A percentile compares a stretch with the other conserved stretches of the same genome.
These are phyloP conservation scores for Lipomyces japonicus DNA, from an alignment of 805 yeast species.

Conservation along the genomic window DNA sequence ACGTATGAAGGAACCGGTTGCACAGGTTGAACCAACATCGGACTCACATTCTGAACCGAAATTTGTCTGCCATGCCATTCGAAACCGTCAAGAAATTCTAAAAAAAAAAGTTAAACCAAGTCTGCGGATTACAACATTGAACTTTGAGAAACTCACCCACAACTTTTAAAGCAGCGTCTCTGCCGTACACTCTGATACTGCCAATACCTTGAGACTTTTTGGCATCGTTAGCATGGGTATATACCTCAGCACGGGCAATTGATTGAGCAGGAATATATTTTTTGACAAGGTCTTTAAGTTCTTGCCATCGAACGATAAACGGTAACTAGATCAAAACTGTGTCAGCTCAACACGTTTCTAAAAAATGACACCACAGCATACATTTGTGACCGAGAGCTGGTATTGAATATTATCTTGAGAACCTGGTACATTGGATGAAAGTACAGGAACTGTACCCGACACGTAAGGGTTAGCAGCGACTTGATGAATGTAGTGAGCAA, in stretches of 20 bases:
- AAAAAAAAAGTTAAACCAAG: background rate
- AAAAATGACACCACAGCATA: background rate
- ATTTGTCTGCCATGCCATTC: slow-evolving; percentile 24
- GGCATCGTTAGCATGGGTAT: slow-evolving; percentile 10
- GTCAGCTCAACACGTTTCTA: background rate
- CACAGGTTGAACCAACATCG: too few species aligned
- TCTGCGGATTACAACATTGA: background rate
- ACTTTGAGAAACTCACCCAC: slow-evolving; percentile 7
- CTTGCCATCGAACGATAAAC: slow-evolving; percentile 29
- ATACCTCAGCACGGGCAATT: slow-evolving; percentile 25
- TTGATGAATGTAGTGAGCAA: too few species aligned
- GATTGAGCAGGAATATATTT: slow-evolving; percentile 16
- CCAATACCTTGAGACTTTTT: slow-evolving; percentile 25
- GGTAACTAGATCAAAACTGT: slow-evolving; percentile 17
- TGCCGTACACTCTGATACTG: slow-evolving; percentile 23
- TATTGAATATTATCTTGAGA: background rate
- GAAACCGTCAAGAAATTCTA: slow-evolving; percentile 20
- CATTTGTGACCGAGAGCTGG: slow-evolving; percentile 13
- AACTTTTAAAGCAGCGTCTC: slow-evolving; percentile 17
- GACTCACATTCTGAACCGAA: too few species aligned
- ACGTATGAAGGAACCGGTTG: too few species aligned
- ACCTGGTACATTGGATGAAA: background rate
- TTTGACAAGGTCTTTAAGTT: slow-evolving; percentile 29
- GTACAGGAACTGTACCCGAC: slow-evolving; percentile 1
- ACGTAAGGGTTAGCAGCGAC: too few species aligned